A percentile compares a stretch with the other conserved stretches of the same genome.
Evolutionary conservation across 441 rosid genomes (phyloP).

Genomic region (Corymbia citriodora): DNA sequence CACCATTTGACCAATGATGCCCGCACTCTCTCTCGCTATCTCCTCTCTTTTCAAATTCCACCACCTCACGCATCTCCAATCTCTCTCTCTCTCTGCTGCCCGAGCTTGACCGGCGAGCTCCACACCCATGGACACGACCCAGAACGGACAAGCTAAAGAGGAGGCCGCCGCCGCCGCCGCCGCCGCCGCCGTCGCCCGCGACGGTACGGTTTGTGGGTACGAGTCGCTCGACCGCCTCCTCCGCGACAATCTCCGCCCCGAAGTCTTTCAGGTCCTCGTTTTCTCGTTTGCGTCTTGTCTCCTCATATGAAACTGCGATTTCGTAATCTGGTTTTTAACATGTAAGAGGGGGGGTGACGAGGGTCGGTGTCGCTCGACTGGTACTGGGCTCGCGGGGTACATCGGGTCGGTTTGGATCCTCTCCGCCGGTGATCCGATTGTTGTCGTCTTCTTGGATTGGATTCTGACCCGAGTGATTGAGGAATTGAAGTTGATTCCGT

Average conservation of each 20-base stretch:
- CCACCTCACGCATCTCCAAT: not conserved
- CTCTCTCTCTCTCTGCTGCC: not conserved
- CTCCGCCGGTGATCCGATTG: not conserved
- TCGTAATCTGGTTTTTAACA: not conserved
- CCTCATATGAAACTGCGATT: not conserved
- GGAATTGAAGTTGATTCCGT: not conserved
- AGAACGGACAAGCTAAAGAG: not conserved
- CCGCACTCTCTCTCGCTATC: not conserved
- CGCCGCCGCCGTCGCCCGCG: not conserved
- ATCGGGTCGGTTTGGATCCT: not conserved
- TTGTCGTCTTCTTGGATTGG: not conserved
- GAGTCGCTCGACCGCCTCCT: conserved; percentile 77
- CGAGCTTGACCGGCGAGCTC: not conserved
- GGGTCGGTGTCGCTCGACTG: not conserved
- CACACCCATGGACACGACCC: not conserved
- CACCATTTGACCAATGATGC: not conserved
- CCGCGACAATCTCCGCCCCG: conserved; percentile 64
- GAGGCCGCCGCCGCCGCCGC: not conserved
- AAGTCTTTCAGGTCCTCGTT: conserved; percentile 50
- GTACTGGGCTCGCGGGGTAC: not conserved
- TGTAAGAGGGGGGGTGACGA: not conserved
- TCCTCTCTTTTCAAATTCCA: not conserved
- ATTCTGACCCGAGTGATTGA: not conserved
- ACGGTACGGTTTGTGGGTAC: conserved; percentile 73
- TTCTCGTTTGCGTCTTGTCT: not conserved